A percentile compares a stretch with the other conserved stretches of the same genome.
Conservation (phyloP, 306 rosid species). For the Trifolium fragiferum region DNA sequence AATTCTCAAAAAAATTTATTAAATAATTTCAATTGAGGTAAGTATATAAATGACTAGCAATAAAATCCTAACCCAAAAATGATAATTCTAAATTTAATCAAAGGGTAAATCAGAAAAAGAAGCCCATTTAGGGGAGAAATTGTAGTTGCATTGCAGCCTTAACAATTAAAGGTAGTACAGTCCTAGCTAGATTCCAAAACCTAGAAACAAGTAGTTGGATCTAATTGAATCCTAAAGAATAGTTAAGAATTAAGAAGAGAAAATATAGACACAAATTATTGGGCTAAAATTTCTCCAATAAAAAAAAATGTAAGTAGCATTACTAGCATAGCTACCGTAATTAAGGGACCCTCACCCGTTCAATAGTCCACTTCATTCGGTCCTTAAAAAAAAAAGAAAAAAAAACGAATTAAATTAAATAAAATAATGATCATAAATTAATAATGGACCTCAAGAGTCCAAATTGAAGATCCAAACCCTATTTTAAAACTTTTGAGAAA, state of each 20-base stretch:
- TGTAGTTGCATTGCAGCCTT: neutral
- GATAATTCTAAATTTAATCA: no score
- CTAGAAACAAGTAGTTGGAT: neutral
- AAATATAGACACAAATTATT: neutral
- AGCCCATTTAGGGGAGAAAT: neutral
- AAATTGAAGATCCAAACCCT: slow-evolving; percentile 46
- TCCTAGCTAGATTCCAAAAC: neutral
- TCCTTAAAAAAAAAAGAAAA: neutral
- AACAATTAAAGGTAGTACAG: no score
- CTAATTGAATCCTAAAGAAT: neutral
- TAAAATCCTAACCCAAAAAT: no score
- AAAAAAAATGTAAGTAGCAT: neutral
- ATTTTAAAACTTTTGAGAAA: slow-evolving; percentile 29
- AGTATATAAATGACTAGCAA: no score
- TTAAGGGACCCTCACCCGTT: slow-evolving; percentile 28
- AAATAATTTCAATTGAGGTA: no score
- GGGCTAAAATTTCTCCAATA: slow-evolving; percentile 30
- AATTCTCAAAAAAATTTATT: no score
- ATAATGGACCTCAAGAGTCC: slow-evolving; percentile 71
- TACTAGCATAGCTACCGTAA: neutral
- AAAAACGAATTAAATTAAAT: neutral
- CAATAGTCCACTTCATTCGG: slow-evolving; percentile 35
- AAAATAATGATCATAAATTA: slow-evolving; percentile 26
- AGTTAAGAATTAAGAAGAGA: neutral
- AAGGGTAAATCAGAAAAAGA: neutral